Evolutionary conservation across 257 asterid species (phyloP).

Genomic region (Echites panduratus): DNA sequence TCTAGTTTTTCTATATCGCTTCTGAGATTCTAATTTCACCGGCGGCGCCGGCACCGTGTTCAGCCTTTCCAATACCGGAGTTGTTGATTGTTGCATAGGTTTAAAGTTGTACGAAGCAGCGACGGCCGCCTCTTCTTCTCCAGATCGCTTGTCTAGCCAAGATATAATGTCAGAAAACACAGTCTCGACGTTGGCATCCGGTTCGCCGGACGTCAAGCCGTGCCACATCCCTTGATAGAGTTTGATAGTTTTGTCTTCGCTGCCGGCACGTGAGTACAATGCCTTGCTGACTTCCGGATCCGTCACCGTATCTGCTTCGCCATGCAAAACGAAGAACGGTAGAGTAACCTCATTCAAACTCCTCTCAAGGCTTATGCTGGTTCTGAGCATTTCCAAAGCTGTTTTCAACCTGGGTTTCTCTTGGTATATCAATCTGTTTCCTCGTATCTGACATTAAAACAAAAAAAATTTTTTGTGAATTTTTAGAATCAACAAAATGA

Average conservation of each 20-base stretch:
- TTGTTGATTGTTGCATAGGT: constrained; percentile 3
- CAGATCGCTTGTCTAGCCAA: constrained; percentile 63
- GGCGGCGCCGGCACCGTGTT: constrained; percentile 18
- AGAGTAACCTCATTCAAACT: constrained; percentile 74
- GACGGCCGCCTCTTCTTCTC: constrained; percentile 2
- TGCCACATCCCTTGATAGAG: constrained; percentile 89
- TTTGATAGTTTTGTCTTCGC: constrained; percentile 73
- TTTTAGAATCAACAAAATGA: too few relatives aligned
- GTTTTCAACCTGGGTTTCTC: constrained; percentile 86
- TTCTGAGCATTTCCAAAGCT: constrained; percentile 89
- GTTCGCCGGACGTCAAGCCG: constrained; percentile 44
- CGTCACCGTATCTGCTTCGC: constrained; percentile 82
- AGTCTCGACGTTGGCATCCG: constrained; percentile 40
- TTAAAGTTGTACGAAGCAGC: neutral
- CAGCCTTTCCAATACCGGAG: constrained; percentile 13
- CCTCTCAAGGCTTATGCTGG: constrained; percentile 86
- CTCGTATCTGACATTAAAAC: constrained; percentile 47
- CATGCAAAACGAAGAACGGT: constrained; percentile 85
- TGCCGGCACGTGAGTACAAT: constrained; percentile 59
- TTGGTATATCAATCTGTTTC: constrained; percentile 74
- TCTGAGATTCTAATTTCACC: constrained; percentile 7
- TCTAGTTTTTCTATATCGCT: constrained; percentile 15
- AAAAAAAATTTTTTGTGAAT: too few relatives aligned
- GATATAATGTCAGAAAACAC: constrained; percentile 72
- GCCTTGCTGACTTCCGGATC: constrained; percentile 87